A percentile compares a stretch with the other conserved stretches of the same genome.
Conservation (phyloP, 2,329 filamentous ascomycete genomes). For the Grosmannia clavigera region DNA sequence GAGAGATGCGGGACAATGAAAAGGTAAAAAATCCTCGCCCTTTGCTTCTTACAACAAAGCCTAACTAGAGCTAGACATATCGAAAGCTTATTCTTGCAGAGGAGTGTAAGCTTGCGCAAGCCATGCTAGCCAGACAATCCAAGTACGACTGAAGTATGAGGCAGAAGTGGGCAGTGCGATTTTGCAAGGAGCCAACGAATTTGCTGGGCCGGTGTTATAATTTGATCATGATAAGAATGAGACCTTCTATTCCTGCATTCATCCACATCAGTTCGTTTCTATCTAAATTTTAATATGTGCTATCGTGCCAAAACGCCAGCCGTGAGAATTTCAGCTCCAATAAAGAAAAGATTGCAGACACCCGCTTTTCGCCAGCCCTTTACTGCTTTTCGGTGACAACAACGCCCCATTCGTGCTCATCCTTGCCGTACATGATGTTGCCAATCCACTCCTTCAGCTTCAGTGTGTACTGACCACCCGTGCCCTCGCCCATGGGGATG, state of each 20-base stretch:
- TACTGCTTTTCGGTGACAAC: conserved; percentile 43
- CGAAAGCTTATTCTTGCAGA: conserved; percentile 11
- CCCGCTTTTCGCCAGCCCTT: background rate
- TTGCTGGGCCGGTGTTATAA: background rate
- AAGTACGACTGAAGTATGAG: conserved; percentile 11
- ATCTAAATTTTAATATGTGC: background rate
- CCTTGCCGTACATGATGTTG: conserved; percentile 64
- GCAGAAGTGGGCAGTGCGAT: background rate
- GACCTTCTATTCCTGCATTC: too few species aligned
- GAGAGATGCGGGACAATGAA: conserved; percentile 12
- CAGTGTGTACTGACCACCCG: conserved; percentile 42
- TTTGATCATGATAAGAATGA: background rate
- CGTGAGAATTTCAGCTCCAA: background rate
- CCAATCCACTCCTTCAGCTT: conserved; percentile 55
- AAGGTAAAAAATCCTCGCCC: conserved; percentile 1
- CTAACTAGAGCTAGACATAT: conserved; percentile 5
- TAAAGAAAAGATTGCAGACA: background rate
- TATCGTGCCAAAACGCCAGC: background rate
- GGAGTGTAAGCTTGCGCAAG: conserved; percentile 14
- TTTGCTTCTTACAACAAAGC: background rate
- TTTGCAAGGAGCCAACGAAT: background rate
- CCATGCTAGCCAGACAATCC: conserved; percentile 11
- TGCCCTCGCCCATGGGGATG: conserved; percentile 45
- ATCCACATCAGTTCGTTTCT: background rate
- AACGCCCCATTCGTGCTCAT: conserved; percentile 57